These are phyloP conservation scores for Apiosordaria backusii DNA, from an alignment of 495 filamentous ascomycete genomes.

Conservation along the genomic window DNA sequence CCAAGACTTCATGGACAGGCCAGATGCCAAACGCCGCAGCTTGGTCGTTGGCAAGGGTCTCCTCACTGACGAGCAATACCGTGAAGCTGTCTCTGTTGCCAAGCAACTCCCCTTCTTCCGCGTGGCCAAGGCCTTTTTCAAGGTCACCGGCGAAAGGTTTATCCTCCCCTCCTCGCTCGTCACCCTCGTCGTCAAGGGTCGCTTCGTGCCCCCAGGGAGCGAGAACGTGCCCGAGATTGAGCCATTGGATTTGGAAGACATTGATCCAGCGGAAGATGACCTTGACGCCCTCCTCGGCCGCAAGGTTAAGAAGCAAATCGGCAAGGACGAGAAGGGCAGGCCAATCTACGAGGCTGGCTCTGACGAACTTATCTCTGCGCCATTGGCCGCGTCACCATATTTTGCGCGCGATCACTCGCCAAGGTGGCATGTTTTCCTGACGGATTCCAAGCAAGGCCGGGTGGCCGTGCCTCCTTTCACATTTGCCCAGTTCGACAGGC, in stretches of 20 bases:
- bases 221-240: constrained; percentile 67
- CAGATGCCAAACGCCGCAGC: constrained; percentile 68
- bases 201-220: constrained; percentile 84
- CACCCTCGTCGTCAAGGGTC: constrained; percentile 90
- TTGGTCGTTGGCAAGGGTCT: constrained; percentile 66
- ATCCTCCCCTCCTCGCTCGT: constrained; percentile 92
- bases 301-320: constrained; percentile 58
- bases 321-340: constrained; percentile 57
- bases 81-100: constrained; percentile 67
- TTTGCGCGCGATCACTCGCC: constrained; percentile 85
- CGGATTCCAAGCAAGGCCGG: constrained; percentile 87
- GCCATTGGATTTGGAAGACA: constrained; percentile 76
- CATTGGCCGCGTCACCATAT: constrained; percentile 84
- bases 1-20: constrained; percentile 80
- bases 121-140: constrained; percentile 96
- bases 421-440: constrained; percentile 88
- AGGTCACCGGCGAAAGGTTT: constrained; percentile 89
- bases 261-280: constrained; percentile 91
- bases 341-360: constrained; percentile 41
- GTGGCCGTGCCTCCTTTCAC: constrained; percentile 93
- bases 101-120: constrained; percentile 75
- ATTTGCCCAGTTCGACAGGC: constrained; percentile 85
- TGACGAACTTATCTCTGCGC: constrained; percentile 65
- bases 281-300: constrained; percentile 81
- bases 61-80: constrained; percentile 71